Evolutionary conservation across 2,329 filamentous ascomycete genomes (phyloP), one percentile per base, ranked within the genome.

Genomic region (Pseudopyricularia javanii): DNA sequence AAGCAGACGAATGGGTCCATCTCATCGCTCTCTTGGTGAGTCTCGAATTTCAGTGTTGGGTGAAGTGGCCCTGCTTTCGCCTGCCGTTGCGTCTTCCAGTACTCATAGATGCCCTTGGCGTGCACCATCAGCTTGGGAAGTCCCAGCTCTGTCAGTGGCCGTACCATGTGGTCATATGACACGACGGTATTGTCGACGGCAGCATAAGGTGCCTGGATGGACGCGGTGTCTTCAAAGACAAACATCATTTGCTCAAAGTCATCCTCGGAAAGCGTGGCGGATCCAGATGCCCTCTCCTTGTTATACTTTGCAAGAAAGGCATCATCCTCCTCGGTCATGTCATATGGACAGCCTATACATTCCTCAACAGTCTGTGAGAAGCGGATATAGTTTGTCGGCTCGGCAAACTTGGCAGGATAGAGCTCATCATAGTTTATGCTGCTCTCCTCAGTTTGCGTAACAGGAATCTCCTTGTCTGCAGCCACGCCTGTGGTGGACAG

Each of bases 291-390:
- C 61, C 79, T 82, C 70, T 86, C 91, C 60, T 82, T 74, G 71
- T 97, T 98, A 73, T 93, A 85, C 59, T 80, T 76, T 64, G 85
- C 87, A 61, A 98, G 79, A 64, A 88, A 95, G 53, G 78, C 80
- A 66, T 90, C 86, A 70, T 98, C 93, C 63, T 95, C 89, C 59
- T 85, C 83, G 28, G 84, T 91, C 86, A 97, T 91, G 71, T 95
- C 90, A 82, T 98, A 98, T 61, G 85, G 81, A 65, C 85, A 87
- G 62, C 88, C 87, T 63, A 89, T 85, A 62, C 86, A 95, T 70
- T 98, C 93, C 71, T 98, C 93, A 56, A 98, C 91, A 3, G 93
- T 98, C 59, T 95, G 91, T 58, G 93, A 97, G 72, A 95, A 97
- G 59, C 91, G 89, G 66, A 98, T 95, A 70, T 97, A 97, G 56